phyloP scores from a whole-genome alignment of 2,329 filamentous ascomycete genomes.

The Clarireedia sp. region DNA sequence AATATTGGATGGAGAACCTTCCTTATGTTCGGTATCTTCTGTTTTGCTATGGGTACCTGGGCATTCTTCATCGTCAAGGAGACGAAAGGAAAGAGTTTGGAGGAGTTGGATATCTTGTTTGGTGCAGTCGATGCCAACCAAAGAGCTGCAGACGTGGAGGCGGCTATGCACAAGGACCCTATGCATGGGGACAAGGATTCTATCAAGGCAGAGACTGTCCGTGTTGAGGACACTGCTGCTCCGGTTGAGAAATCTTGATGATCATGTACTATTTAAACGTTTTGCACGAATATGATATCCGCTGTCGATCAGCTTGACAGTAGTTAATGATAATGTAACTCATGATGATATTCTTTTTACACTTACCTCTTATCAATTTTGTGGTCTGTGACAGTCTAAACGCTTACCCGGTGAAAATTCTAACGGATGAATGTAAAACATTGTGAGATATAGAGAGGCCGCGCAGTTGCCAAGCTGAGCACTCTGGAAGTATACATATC shows the following conservation, averaged over 20 bases:
- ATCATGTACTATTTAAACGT: background rate
- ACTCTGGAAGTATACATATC: too few relatives aligned
- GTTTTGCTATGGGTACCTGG: conserved; percentile 34
- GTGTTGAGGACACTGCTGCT: background rate
- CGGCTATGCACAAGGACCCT: conserved; percentile 11
- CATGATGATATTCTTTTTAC: background rate
- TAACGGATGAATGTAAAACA: too few relatives aligned
- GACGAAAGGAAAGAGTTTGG: conserved; percentile 59
- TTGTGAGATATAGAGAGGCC: too few relatives aligned
- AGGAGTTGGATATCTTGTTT: conserved; percentile 39
- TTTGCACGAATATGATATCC: background rate
- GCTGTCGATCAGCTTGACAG: background rate
- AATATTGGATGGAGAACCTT: conserved; percentile 40
- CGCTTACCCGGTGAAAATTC: too few relatives aligned
- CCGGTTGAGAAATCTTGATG: background rate
- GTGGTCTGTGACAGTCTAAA: background rate
- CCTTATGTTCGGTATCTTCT: conserved; percentile 39
- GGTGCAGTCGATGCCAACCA: conserved; percentile 6
- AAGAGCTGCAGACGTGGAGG: conserved; percentile 12
- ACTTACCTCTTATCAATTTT: background rate
- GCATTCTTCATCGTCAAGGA: conserved; percentile 54
- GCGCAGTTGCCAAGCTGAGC: too few relatives aligned
- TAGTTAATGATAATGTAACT: background rate
- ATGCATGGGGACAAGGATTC: conserved; percentile 1
- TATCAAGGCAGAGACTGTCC: background rate